Conservation (phyloP, 2,329 filamentous ascomycete species). For the Helminthosporium solani region DNA sequence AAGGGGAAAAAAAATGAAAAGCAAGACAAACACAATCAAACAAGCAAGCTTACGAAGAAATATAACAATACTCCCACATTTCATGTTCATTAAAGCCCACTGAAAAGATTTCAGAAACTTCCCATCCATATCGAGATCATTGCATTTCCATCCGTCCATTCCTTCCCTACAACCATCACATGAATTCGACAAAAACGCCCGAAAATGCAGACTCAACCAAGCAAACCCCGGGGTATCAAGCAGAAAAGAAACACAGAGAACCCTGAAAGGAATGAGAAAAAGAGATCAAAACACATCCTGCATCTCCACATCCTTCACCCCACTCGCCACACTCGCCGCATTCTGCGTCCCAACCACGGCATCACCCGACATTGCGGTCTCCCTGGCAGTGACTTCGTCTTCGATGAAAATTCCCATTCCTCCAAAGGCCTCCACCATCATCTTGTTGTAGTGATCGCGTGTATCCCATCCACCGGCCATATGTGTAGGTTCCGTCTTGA, state of each 20-base stretch:
- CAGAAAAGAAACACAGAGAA: too few species aligned
- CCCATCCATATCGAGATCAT: too few species aligned
- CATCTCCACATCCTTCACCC: slow-evolving; percentile 57
- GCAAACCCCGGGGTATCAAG: slow-evolving; percentile 35
- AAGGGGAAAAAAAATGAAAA: too few species aligned
- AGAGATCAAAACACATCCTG: slow-evolving; percentile 43
- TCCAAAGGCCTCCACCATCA: slow-evolving; percentile 85
- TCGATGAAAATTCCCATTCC: slow-evolving; percentile 84
- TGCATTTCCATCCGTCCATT: too few species aligned
- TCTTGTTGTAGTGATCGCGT: slow-evolving; percentile 76
- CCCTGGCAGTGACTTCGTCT: slow-evolving; percentile 61
- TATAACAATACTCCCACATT: too few species aligned
- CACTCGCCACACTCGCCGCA: slow-evolving; percentile 53
- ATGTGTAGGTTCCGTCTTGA: slow-evolving; percentile 65
- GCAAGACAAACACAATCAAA: too few species aligned
- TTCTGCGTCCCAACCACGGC: slow-evolving; percentile 34
- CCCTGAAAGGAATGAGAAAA: slow-evolving; percentile 15
- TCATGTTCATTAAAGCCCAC: too few species aligned
- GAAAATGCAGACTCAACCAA: slow-evolving; percentile 2
- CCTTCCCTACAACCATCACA: too few species aligned
- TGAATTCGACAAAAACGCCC: background rate
- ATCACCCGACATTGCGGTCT: slow-evolving; percentile 35
- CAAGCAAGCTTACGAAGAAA: too few species aligned
- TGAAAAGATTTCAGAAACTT: too few species aligned
- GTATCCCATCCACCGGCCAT: slow-evolving; percentile 81